Conservation (phyloP, 2,329 filamentous ascomycete species). For the Amesomyces nigricolor region DNA sequence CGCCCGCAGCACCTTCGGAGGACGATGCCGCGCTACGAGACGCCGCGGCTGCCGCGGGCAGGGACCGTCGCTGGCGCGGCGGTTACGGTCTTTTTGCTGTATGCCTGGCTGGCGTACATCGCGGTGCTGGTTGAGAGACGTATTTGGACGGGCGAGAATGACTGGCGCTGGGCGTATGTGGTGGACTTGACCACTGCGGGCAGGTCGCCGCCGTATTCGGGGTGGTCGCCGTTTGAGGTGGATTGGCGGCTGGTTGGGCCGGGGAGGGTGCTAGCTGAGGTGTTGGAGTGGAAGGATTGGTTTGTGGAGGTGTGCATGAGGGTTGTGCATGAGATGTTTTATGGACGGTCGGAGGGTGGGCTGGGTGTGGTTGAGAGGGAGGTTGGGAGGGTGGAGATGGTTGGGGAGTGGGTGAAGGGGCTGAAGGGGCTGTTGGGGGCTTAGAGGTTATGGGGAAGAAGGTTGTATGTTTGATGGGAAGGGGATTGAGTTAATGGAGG, state of each 20-base stretch:
- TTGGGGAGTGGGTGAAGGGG: not conserved
- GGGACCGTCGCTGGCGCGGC: slow-evolving; percentile 7
- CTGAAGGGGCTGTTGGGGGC: not conserved
- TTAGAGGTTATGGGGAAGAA: not conserved
- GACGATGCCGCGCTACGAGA: not conserved
- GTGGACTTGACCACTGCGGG: slow-evolving; percentile 11
- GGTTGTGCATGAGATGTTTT: slow-evolving; percentile 10
- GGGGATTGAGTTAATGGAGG: not conserved
- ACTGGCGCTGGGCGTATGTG: slow-evolving; percentile 23
- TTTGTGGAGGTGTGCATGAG: not conserved
- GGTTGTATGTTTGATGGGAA: not conserved
- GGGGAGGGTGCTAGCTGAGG: not conserved
- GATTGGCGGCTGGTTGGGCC: slow-evolving; percentile 20
- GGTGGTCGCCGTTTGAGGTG: slow-evolving; percentile 19
- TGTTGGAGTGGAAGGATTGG: slow-evolving; percentile 4
- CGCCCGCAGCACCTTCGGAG: not conserved
- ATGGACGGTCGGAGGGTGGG: not conserved
- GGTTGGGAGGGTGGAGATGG: not conserved
- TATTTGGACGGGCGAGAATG: slow-evolving; percentile 24
- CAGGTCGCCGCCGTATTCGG: slow-evolving; percentile 18
- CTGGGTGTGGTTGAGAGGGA: not conserved
- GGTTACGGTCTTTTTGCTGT: slow-evolving; percentile 7
- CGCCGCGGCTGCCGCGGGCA: not conserved
- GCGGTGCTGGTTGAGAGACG: slow-evolving; percentile 24
- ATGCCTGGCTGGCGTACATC: slow-evolving; percentile 12